phyloP scores from a whole-genome alignment of 2,329 filamentous ascomycete genomes.

The Coniella vitis region DNA sequence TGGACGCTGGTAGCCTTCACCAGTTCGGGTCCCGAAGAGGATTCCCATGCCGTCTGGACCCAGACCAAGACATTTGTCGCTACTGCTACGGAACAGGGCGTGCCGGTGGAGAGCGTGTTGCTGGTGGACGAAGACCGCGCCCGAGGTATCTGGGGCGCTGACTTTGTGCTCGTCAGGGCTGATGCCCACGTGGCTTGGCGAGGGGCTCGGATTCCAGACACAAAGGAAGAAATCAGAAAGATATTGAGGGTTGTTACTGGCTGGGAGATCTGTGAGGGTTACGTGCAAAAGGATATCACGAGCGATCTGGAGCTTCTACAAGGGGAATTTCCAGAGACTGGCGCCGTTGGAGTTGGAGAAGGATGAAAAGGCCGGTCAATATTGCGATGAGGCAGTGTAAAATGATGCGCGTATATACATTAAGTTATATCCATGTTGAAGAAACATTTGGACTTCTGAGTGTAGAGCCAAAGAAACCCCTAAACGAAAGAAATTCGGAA shows the following conservation, averaged over 20 bases:
- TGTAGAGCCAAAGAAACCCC: too few relatives aligned
- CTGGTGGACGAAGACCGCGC: constrained; percentile 4
- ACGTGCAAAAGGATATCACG: constrained; percentile 2
- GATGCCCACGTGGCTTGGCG: constrained; percentile 5
- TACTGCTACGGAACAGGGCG: background rate
- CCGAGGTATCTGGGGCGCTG: constrained; percentile 4
- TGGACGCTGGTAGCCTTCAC: constrained; percentile 3
- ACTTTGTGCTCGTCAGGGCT: constrained; percentile 4
- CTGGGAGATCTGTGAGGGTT: constrained; percentile 6
- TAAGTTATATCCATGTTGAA: too few relatives aligned
- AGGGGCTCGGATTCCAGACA: background rate
- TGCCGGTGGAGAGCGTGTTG: constrained; percentile 1
- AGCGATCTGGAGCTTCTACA: constrained; percentile 3
- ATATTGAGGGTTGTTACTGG: constrained; percentile 7
- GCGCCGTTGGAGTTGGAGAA: constrained; percentile 4
- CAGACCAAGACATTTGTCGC: constrained; percentile 1
- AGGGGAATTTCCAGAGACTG: constrained; percentile 1
- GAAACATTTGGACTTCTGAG: too few relatives aligned
- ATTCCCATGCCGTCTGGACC: constrained; percentile 2
- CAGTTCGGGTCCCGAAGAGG: background rate
- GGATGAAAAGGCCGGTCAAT: too few relatives aligned
- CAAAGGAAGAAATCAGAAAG: constrained; percentile 3
- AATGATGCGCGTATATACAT: too few relatives aligned
- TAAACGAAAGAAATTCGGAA: too few relatives aligned
- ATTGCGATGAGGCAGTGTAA: too few relatives aligned